Evolutionary conservation across 1,284 basidiomycete genomes (phyloP).

Genomic region (Cryptococcus sp.): DNA sequence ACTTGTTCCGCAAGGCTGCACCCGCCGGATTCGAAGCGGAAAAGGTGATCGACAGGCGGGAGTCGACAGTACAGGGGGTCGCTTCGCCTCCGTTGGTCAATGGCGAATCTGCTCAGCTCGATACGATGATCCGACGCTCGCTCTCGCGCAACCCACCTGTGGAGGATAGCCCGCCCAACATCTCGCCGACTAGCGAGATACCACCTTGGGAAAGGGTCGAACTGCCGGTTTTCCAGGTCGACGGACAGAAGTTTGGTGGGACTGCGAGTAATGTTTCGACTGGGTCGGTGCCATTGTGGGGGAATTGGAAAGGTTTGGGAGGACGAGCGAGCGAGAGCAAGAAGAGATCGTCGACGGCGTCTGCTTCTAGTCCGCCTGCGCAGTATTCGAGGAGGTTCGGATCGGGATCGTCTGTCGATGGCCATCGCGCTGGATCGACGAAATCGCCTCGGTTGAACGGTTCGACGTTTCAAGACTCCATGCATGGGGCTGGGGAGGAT

Average conservation of each 20-base stretch:
- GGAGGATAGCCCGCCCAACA: background rate
- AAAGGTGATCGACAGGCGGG: background rate
- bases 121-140: no score
- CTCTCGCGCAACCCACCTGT: no score
- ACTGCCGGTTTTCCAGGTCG: slow-evolving; percentile 44
- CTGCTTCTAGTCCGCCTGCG: slow-evolving; percentile 6
- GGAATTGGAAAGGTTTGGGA: slow-evolving; percentile 35
- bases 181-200: slow-evolving; percentile 15
- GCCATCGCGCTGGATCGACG: background rate
- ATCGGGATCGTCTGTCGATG: slow-evolving; percentile 1
- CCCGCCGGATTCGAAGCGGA: background rate
- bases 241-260: slow-evolving; percentile 43
- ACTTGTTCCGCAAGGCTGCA: background rate
- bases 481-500: no score
- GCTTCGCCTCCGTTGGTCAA: no score
- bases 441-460: background rate
- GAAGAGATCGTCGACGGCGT: slow-evolving; percentile 23
- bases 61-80: background rate
- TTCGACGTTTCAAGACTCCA: no score
- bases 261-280: slow-evolving; percentile 1
- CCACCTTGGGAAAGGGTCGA: slow-evolving; percentile 47
- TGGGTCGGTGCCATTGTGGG: slow-evolving; percentile 16
- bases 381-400: slow-evolving; percentile 4
- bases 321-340: slow-evolving; percentile 9
- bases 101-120: no score